These are phyloP conservation scores for Violaceomyces palustris DNA, from an alignment of 1,284 basidiomycete species.

Conservation along the genomic window DNA sequence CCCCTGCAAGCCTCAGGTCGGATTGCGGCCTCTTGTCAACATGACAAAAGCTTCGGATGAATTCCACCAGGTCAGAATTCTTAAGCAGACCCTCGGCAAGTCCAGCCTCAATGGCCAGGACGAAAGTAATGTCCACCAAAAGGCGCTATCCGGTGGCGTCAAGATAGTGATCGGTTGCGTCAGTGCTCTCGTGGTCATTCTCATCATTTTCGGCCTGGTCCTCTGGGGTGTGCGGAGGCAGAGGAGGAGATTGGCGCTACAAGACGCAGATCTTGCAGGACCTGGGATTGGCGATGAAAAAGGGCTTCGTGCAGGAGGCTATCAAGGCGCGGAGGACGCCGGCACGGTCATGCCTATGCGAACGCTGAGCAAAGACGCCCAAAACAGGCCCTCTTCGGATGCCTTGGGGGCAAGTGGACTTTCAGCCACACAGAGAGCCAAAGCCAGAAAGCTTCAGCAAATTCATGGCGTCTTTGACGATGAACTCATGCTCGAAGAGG, in stretches of 20 bases:
- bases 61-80: conserved; percentile 40
- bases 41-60: conserved; percentile 26
- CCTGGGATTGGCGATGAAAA: no score
- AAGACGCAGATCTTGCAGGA: no score
- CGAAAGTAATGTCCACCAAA: conserved; percentile 5
- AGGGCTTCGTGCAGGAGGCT: no score
- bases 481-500: conserved; percentile 20
- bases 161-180: conserved; percentile 38
- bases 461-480: conserved; percentile 36
- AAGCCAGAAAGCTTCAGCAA: conserved; percentile 28
- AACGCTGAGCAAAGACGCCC: no score
- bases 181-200: conserved; percentile 31
- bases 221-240: conserved; percentile 28
- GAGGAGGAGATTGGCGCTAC: no score
- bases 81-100: conserved; percentile 33
- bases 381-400: no score
- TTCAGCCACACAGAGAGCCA: conserved; percentile 32
- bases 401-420: no score
- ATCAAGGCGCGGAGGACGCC: no score
- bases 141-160: conserved; percentile 39
- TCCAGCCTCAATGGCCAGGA: conserved; percentile 13
- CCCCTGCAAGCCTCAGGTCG: conserved; percentile 29
- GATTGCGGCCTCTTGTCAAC: conserved; percentile 33
- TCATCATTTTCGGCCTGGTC: conserved; percentile 25
- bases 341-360: no score